These are phyloP conservation scores for Peniophora sp. DNA, from an alignment of 1,284 basidiomycete genomes.

Conservation along the genomic window DNA sequence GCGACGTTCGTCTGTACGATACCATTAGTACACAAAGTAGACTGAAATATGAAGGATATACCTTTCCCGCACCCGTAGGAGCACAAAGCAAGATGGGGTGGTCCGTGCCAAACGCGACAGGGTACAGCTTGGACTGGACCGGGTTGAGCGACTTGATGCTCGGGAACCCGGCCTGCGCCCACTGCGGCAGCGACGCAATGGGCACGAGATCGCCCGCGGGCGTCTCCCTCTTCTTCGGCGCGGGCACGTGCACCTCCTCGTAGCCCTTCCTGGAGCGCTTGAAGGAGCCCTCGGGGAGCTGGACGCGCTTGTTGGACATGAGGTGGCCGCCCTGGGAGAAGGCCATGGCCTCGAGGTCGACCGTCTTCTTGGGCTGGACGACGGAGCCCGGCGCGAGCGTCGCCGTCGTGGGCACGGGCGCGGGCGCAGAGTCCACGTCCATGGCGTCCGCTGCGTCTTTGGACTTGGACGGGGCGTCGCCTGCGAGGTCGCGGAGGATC, in stretches of 20 bases:
- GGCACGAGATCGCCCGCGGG: slow-evolving; percentile 70
- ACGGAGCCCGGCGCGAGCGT: slow-evolving; percentile 86
- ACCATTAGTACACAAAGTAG: slow-evolving; percentile 2
- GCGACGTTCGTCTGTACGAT: slow-evolving; percentile 87
- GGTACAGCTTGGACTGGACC: slow-evolving; percentile 91
- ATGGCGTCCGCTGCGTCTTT: slow-evolving; percentile 45
- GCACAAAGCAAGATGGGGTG: slow-evolving; percentile 96
- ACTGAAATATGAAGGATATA: slow-evolving; percentile 24
- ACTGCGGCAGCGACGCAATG: slow-evolving; percentile 71
- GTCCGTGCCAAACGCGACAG: slow-evolving; percentile 89
- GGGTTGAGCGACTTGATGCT: slow-evolving; percentile 81
- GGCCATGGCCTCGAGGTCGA: slow-evolving; percentile 93
- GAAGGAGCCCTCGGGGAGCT: slow-evolving; percentile 95
- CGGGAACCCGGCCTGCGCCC: slow-evolving; percentile 83
- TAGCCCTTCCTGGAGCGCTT: slow-evolving; percentile 96
- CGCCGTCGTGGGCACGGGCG: slow-evolving; percentile 74
- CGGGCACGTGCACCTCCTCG: slow-evolving; percentile 97
- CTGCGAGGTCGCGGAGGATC: slow-evolving; percentile 86
- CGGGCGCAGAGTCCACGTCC: slow-evolving; percentile 63
- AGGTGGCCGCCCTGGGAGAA: slow-evolving; percentile 94
- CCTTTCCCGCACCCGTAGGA: slow-evolving; percentile 98
- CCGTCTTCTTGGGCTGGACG: slow-evolving; percentile 76
- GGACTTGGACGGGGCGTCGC: slow-evolving; percentile 35
- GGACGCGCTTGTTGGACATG: slow-evolving; percentile 98
- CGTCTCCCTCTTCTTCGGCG: slow-evolving; percentile 66